Conservation (phyloP, 139 green algal genomes). For the Choricystis sp. region DNA sequence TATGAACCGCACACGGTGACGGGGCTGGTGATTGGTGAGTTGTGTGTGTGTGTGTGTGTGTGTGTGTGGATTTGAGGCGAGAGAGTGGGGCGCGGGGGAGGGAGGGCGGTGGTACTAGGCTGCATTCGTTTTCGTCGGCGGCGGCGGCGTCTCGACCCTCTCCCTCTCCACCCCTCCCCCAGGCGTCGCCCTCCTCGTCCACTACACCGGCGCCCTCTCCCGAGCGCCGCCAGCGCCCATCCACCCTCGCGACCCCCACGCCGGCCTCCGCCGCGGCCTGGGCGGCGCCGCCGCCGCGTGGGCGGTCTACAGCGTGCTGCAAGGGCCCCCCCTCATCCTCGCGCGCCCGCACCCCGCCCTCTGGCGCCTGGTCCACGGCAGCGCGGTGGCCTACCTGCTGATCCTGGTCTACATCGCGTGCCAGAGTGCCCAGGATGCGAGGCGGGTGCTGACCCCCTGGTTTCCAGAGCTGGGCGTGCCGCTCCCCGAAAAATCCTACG, state of each 20-base stretch:
- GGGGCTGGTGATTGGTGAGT: constrained; percentile 28
- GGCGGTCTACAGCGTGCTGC: constrained; percentile 47
- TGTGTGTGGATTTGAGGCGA: neutral
- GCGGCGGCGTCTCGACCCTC: neutral
- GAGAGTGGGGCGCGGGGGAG: constrained; percentile 2
- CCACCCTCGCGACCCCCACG: too few species aligned
- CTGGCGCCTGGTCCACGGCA: constrained; percentile 69
- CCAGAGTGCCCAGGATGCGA: constrained; percentile 47
- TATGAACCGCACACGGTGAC: constrained; percentile 44
- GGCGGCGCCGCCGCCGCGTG: neutral
- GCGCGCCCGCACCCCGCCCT: constrained; percentile 75
- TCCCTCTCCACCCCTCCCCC: neutral
- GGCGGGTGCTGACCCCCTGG: constrained; percentile 53
- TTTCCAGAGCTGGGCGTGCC: constrained; percentile 56
- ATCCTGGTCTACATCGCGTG: constrained; percentile 73
- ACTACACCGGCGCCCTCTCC: neutral
- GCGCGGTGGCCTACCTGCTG: constrained; percentile 65
- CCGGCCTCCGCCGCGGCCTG: neutral
- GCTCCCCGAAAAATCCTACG: constrained; percentile 57
- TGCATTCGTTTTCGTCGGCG: constrained; percentile 17
- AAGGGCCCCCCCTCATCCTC: constrained; percentile 54
- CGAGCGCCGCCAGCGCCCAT: neutral
- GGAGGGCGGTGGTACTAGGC: neutral
- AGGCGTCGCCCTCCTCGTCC: neutral
- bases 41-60: neutral